Conservation (phyloP, 371 early-diverging fungal genomes). For the Mucor velutinosus region DNA sequence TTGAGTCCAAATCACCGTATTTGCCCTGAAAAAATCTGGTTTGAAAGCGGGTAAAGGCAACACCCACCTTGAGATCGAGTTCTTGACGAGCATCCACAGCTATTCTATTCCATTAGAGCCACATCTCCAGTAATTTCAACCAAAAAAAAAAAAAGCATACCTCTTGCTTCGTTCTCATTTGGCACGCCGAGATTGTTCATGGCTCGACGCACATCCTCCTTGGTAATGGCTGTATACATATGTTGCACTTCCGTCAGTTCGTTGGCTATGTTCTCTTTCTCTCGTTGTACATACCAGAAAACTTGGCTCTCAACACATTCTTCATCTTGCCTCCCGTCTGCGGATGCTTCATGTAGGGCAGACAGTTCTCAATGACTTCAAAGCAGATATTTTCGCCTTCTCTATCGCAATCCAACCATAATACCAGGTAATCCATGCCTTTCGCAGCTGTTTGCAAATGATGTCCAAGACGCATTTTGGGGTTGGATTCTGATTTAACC, state of each 20-base stretch:
- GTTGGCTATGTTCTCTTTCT: neutral
- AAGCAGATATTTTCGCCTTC: conserved; percentile 80
- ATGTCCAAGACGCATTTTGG: conserved; percentile 51
- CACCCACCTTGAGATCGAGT: conserved; percentile 72
- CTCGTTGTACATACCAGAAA: conserved; percentile 43
- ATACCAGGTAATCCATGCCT: conserved; percentile 54
- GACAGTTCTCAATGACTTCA: conserved; percentile 57
- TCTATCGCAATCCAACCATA: conserved; percentile 80
- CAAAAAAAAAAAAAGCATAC: conserved; percentile 3
- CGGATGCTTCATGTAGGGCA: conserved; percentile 34
- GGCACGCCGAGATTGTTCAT: conserved; percentile 56
- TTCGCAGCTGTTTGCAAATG: conserved; percentile 48
- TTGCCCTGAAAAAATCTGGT: conserved; percentile 56
- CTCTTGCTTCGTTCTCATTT: conserved; percentile 60
- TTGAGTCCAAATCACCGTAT: conserved; percentile 55
- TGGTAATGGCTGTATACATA: conserved; percentile 46
- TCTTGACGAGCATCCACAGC: conserved; percentile 77
- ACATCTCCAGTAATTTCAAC: neutral
- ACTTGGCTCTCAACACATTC: conserved; percentile 57
- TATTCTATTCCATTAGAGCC: neutral
- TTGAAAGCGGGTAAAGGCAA: conserved; percentile 65
- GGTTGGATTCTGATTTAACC: conserved; percentile 47
- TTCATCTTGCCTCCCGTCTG: conserved; percentile 24
- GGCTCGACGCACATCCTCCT: conserved; percentile 57
- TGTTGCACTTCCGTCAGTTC: neutral